Evolutionary conservation across 1,139 yeast species (phyloP).

Genomic region (Pneumocystis wakefieldiae): DNA sequence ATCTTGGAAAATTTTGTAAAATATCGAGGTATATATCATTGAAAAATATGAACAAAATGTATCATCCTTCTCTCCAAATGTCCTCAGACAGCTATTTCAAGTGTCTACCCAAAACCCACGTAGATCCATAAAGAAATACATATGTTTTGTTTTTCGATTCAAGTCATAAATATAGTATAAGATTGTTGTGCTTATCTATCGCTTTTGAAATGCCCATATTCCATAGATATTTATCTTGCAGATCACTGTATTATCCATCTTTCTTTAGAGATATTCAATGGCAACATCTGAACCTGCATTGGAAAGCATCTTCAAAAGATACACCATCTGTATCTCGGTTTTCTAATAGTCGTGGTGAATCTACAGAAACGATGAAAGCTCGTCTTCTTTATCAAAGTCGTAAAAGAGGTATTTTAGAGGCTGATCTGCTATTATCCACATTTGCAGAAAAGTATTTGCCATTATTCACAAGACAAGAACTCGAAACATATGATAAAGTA

Average conservation of each 20-base stretch:
- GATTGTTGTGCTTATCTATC: neutral
- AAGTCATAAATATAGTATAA: neutral
- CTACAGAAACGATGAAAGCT: slow-evolving; percentile 64
- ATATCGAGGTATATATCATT: too few relatives aligned
- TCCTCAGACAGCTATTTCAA: neutral
- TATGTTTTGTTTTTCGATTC: neutral
- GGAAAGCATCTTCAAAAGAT: slow-evolving; percentile 30
- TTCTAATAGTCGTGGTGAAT: slow-evolving; percentile 37
- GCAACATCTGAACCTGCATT: neutral
- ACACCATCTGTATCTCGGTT: slow-evolving; percentile 48
- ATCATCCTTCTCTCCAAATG: neutral
- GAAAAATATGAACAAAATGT: neutral
- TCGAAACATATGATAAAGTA: slow-evolving; percentile 64
- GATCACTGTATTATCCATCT: neutral
- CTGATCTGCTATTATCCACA: slow-evolving; percentile 69
- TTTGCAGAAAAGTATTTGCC: slow-evolving; percentile 67
- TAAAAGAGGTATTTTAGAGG: slow-evolving; percentile 88
- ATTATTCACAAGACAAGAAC: slow-evolving; percentile 44
- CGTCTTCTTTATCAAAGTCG: slow-evolving; percentile 81
- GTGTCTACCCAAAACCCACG: neutral
- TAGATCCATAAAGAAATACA: neutral
- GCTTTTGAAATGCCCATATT: neutral
- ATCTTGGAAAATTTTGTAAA: too few relatives aligned
- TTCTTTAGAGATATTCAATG: neutral
- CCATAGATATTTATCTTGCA: neutral